Evolutionary conservation across 179 eudicot species (phyloP).

Genomic region (Patellifolia procumbens): DNA sequence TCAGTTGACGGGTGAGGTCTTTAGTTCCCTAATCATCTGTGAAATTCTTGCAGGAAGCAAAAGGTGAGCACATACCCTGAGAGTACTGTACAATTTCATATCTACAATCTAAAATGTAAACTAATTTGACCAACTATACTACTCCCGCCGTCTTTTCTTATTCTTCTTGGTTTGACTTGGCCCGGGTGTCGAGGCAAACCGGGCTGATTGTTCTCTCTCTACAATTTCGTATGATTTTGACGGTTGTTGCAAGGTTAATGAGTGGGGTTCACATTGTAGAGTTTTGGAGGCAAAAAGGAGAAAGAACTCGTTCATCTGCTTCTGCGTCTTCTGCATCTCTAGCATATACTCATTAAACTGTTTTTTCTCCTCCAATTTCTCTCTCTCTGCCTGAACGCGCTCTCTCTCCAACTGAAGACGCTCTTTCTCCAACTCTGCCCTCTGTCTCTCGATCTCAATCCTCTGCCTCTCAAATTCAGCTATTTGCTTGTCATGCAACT

Average conservation of each 20-base stretch:
- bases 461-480: neutral
- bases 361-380: neutral
- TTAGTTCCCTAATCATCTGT: too few relatives aligned
- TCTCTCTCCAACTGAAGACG: constrained; percentile 1
- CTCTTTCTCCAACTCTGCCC: constrained; percentile 7
- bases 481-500: neutral
- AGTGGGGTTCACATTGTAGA: neutral
- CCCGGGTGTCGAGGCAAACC: neutral
- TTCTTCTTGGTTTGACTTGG: neutral
- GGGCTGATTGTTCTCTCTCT: neutral
- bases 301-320: constrained; percentile 1
- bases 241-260: neutral
- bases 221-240: neutral
- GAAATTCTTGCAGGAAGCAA: too few relatives aligned
- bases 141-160: neutral
- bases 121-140: neutral
- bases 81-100: too few relatives aligned
- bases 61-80: too few relatives aligned
- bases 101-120: too few relatives aligned
- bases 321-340: neutral
- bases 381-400: neutral
- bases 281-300: constrained; percentile 3
- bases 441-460: neutral
- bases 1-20: too few relatives aligned
- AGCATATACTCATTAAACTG: neutral